A percentile compares a stretch with the other conserved stretches of the same genome.
Conservation (phyloP, 2,329 filamentous ascomycete species). For the Coleophoma eucalyptorum region DNA sequence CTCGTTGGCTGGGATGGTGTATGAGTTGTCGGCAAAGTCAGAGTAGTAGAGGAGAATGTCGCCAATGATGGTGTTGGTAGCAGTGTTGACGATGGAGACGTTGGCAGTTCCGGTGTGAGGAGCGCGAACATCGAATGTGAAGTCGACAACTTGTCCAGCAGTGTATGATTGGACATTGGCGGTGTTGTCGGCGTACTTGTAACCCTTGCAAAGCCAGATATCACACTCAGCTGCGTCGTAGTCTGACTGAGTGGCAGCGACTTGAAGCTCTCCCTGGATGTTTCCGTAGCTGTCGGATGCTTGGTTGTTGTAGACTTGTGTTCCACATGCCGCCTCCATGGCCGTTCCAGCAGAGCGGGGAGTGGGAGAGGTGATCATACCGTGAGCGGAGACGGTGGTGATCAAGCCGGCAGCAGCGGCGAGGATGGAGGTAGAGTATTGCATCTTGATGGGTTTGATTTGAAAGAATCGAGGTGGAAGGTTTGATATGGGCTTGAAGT, state of each 20-base stretch:
- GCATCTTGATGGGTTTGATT: constrained; percentile 14
- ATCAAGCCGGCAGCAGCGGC: constrained; percentile 21
- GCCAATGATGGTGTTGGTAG: constrained; percentile 44
- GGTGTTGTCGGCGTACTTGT: constrained; percentile 38
- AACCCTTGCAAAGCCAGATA: constrained; percentile 45
- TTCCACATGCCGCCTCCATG: constrained; percentile 40
- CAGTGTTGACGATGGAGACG: constrained; percentile 47
- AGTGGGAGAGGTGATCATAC: constrained; percentile 38
- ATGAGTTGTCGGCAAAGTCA: constrained; percentile 43
- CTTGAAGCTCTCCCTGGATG: constrained; percentile 29
- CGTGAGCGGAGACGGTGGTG: constrained; percentile 42
- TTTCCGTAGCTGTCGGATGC: constrained; percentile 24
- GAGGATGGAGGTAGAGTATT: constrained; percentile 19
- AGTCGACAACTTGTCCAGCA: constrained; percentile 37
- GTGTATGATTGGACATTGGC: constrained; percentile 38
- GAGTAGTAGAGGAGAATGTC: constrained; percentile 41
- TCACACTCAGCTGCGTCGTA: constrained; percentile 27
- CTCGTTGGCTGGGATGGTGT: constrained; percentile 38
- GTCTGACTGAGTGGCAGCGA: constrained; percentile 30
- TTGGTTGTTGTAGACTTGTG: constrained; percentile 33
- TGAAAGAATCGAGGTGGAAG: neutral
- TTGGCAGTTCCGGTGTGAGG: constrained; percentile 52
- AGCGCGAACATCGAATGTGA: constrained; percentile 38
- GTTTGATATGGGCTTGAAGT: neutral
- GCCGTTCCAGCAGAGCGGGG: constrained; percentile 38